Base-by-base conservation (phyloP, 306 rosid genomes). In the Gastrolobium villosum region DNA sequence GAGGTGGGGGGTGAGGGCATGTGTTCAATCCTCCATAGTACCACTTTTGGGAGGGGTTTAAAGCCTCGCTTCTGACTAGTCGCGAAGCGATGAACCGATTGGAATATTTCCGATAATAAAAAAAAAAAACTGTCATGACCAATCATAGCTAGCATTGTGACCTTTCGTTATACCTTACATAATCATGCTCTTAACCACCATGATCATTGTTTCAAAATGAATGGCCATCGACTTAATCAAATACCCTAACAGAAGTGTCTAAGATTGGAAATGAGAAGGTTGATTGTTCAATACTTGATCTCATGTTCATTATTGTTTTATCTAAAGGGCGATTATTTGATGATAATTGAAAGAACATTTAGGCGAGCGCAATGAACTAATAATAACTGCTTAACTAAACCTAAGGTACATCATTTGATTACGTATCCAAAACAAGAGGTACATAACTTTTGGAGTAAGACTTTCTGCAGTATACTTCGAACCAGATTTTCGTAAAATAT, bases 151-250 rank as follows among this genome's bases (percentile, higher is more conserved):
- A 60, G 50, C 44, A 35, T 75, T 41, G 50, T 35, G 34, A 75
- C n/a, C 20, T 60, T 82, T 79, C 69, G 3, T 20, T 8, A 46
- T 68, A 80, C 79, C 83, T 65, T 56, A 72, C 56, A 55, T 65
- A 68, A 69, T 87, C 69, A 79, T 79, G 72, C 56, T 80, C 77
- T 73, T 79, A 83, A 84, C 88, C 30, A 82, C 87, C 90, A 14
- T 77, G 36, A 76, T 81, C 43, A 70, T 79, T 73, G 79, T 57
- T 68, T 50, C 48, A 66, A 43, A 39, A 46, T 49, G 45, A 78
- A 59, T 41, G 82, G 66, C 74, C 66, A 70, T 74, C 59, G 70
- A 76, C 83, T 71, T 71, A 61, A 45, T 60, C 31, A 52, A 74
- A 72, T 20, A 20, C 46, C 74, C 31, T 41, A 52, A 34, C 46